Percentiles rank a stretch among this genome's conserved stretches.
phyloP scores from a whole-genome alignment of 805 yeast genomes.

The Zygoascus flipseniorum region DNA sequence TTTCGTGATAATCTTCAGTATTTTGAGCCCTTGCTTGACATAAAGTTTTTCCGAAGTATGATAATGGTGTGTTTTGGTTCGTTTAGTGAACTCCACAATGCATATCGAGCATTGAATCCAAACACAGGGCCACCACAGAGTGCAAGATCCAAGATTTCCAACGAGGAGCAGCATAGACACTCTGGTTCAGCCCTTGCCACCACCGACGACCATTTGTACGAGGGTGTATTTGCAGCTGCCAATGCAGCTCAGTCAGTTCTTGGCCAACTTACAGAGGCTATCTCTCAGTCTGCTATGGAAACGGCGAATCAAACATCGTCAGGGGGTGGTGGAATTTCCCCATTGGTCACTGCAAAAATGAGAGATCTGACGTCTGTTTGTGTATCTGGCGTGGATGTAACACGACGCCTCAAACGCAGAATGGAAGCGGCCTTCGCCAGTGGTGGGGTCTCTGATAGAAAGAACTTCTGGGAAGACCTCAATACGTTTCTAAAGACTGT shows the following conservation, averaged over 20 bases:
- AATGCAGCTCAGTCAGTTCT: conserved; percentile 69
- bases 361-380: conserved; percentile 73
- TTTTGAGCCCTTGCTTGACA: conserved; percentile 50
- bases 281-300: conserved; percentile 29
- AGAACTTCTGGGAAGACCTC: conserved; percentile 76
- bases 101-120: conserved; percentile 38
- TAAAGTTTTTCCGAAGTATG: conserved; percentile 56
- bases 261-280: conserved; percentile 50
- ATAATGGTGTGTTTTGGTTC: conserved; percentile 54
- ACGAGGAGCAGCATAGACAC: not conserved
- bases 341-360: conserved; percentile 52
- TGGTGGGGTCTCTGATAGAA: conserved; percentile 43
- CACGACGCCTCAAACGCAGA: conserved; percentile 52
- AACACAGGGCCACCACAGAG: not conserved
- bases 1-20: conserved; percentile 40
- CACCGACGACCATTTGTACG: conserved; percentile 59
- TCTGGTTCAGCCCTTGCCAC: conserved; percentile 31
- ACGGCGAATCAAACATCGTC: conserved; percentile 32
- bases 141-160: not conserved
- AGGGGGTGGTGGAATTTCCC: conserved; percentile 21
- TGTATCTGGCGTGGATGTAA: conserved; percentile 72
- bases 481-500: conserved; percentile 75
- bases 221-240: conserved; percentile 54
- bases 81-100: conserved; percentile 58
- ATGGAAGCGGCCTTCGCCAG: conserved; percentile 45